Conservation (phyloP, 2,329 filamentous ascomycete species). For the Sphaerostilbella broomeana region DNA sequence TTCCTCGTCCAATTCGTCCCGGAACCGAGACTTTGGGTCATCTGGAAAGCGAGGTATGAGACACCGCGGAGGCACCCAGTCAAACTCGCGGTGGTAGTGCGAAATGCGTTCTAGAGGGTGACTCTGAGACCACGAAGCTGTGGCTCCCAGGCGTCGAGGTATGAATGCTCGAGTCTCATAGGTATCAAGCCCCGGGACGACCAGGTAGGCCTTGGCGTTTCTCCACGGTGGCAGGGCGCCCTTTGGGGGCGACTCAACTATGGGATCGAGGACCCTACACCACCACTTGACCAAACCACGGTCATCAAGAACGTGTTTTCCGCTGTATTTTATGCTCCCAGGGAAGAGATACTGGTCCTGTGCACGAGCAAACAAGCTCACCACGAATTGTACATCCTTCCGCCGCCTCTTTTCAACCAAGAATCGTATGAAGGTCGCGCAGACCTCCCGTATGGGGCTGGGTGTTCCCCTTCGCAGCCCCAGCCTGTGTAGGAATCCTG, state of each 20-base stretch:
- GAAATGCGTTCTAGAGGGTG: conserved; percentile 62
- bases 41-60: conserved; percentile 89
- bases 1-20: conserved; percentile 84
- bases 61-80: conserved; percentile 66
- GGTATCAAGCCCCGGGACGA: conserved; percentile 80
- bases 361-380: conserved; percentile 87
- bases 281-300: conserved; percentile 90
- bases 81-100: conserved; percentile 52
- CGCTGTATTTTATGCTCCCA: conserved; percentile 73
- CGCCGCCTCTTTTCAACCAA: conserved; percentile 63
- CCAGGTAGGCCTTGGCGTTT: conserved; percentile 66
- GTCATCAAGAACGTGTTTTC: conserved; percentile 90
- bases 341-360: conserved; percentile 95
- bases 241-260: conserved; percentile 48
- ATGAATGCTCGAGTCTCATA: conserved; percentile 75
- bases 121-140: conserved; percentile 61
- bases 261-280: conserved; percentile 77
- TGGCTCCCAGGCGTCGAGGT: conserved; percentile 42
- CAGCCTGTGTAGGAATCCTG: conserved; percentile 70
- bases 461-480: conserved; percentile 54
- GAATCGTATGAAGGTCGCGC: conserved; percentile 67
- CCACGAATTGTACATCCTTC: conserved; percentile 59
- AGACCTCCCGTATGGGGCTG: conserved; percentile 69
- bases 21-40: conserved; percentile 86
- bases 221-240: conserved; percentile 32